phyloP scores from a whole-genome alignment of 129 eudicot genomes.

The Oenanthe sinensis region DNA sequence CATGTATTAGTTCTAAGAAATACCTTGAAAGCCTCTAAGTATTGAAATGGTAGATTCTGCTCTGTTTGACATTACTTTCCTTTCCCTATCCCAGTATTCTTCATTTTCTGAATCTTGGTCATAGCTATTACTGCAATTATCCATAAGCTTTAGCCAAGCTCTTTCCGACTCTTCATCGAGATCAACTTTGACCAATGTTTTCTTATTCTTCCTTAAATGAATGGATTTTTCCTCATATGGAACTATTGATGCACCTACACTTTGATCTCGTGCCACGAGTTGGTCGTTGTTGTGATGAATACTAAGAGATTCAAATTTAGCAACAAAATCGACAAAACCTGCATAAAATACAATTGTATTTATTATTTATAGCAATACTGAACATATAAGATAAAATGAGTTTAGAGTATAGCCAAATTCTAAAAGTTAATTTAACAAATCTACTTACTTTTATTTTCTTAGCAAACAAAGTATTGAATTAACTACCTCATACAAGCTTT shows the following conservation, averaged over 20 bases:
- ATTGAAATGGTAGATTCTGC: background rate
- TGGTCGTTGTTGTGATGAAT: background rate
- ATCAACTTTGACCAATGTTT: background rate
- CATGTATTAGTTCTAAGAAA: background rate
- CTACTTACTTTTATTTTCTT: no score
- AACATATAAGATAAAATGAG: background rate
- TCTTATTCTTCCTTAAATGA: background rate
- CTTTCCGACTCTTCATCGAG: background rate
- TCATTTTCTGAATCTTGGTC: background rate
- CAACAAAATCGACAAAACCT: background rate
- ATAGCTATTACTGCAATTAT: background rate
- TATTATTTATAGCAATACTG: background rate
- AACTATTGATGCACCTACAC: background rate
- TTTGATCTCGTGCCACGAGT: background rate
- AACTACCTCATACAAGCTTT: no score
- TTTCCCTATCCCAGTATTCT: background rate
- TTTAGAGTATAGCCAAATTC: background rate
- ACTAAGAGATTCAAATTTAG: background rate
- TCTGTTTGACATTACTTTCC: background rate
- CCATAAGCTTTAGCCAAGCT: background rate
- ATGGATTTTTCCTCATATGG: background rate
- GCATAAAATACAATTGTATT: background rate
- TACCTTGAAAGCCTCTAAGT: background rate
- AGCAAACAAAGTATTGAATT: background rate
- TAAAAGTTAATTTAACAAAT: no score